These are phyloP conservation scores for Sporothrix protearum DNA, from an alignment of 2,329 filamentous ascomycete species.

Conservation along the genomic window DNA sequence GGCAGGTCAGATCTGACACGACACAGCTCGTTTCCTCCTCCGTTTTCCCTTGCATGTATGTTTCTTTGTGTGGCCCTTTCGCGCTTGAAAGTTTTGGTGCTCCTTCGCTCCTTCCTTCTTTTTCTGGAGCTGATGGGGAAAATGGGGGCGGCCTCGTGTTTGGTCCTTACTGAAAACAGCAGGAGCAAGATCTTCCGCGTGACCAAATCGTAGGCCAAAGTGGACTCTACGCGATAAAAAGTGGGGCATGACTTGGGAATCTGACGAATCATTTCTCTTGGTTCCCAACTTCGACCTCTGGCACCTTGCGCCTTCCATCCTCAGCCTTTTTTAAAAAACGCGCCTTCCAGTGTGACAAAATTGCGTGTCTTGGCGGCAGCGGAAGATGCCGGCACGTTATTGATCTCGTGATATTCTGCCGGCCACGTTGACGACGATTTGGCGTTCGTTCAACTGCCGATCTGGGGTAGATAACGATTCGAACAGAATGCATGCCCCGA, in stretches of 20 bases:
- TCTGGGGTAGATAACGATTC: neutral
- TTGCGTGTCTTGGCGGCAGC: neutral
- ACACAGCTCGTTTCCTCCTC: neutral
- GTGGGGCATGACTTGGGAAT: neutral
- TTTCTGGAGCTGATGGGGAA: neutral
- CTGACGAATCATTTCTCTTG: neutral
- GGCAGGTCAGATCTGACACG: neutral
- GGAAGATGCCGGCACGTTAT: neutral
- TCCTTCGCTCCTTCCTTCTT: neutral
- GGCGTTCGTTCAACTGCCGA: neutral
- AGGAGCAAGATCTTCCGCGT: neutral
- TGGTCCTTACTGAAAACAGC: neutral
- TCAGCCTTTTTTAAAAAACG: neutral
- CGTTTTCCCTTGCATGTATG: neutral
- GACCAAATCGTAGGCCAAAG: neutral
- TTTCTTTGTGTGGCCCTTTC: neutral
- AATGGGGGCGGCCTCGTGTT: neutral
- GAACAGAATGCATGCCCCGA: neutral
- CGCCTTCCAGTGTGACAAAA: neutral
- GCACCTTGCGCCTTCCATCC: neutral
- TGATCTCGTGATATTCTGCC: neutral
- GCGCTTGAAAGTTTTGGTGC: neutral
- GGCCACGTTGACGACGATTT: neutral
- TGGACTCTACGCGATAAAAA: neutral
- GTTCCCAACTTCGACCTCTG: neutral